These are phyloP conservation scores for Polychaeton citri DNA, from an alignment of 2,329 filamentous ascomycete genomes.

Conservation along the genomic window DNA sequence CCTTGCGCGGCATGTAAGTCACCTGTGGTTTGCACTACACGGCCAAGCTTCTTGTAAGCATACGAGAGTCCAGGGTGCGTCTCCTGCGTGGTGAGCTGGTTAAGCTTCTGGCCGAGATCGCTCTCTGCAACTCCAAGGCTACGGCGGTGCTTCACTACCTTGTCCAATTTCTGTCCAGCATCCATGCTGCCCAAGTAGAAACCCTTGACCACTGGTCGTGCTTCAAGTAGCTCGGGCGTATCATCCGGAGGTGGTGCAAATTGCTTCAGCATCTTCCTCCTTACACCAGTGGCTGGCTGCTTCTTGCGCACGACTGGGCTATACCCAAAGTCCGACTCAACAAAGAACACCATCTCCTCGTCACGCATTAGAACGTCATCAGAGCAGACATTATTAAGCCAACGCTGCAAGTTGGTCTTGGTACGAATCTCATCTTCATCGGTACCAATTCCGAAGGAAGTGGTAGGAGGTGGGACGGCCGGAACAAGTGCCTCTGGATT, in stretches of 20 bases:
- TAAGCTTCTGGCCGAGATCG: conserved; percentile 83
- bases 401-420: conserved; percentile 80
- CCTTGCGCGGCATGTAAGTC: conserved; percentile 95
- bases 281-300: conserved; percentile 89
- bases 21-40: conserved; percentile 81
- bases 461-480: conserved; percentile 85
- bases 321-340: conserved; percentile 98
- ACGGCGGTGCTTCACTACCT: conserved; percentile 79
- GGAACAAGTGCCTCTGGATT: conserved; percentile 93
- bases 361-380: conserved; percentile 90
- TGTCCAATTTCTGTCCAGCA: conserved; percentile 91
- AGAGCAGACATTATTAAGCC: conserved; percentile 85
- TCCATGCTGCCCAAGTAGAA: conserved; percentile 97
- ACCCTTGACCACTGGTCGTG: conserved; percentile 79
- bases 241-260: conserved; percentile 96
- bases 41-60: conserved; percentile 89
- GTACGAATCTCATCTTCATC: conserved; percentile 88
- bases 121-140: conserved; percentile 84
- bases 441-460: conserved; percentile 85
- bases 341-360: conserved; percentile 93
- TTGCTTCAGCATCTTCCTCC: conserved; percentile 92
- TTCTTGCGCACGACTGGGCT: conserved; percentile 91
- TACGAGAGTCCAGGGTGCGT: conserved; percentile 75
- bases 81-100: conserved; percentile 77
- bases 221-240: conserved; percentile 83